Percentiles rank a stretch among this genome's conserved stretches.
Conservation (phyloP, 345 rosid genomes). For the Ailanthus altissimus region DNA sequence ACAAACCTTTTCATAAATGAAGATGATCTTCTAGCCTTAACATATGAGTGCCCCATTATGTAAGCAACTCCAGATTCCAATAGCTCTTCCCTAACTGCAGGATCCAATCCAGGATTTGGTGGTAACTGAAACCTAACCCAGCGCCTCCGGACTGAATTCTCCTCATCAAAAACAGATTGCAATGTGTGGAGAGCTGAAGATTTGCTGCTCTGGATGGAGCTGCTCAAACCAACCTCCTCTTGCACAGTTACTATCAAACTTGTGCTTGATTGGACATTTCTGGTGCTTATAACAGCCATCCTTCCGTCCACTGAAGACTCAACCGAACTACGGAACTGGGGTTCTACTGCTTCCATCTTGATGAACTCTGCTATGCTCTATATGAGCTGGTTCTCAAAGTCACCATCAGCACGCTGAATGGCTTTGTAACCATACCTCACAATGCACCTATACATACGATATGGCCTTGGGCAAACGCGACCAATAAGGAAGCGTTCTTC, state of each 20-base stretch:
- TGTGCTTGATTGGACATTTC: conserved; percentile 49
- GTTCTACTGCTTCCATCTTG: conserved; percentile 86
- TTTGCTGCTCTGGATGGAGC: conserved; percentile 69
- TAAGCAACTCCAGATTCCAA: conserved; percentile 83
- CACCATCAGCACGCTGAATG: conserved; percentile 72
- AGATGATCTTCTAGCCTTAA: conserved; percentile 76
- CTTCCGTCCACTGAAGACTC: conserved; percentile 83
- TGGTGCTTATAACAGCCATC: conserved; percentile 88
- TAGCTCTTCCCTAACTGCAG: conserved; percentile 77
- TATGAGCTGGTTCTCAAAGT: conserved; percentile 82
- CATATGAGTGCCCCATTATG: conserved; percentile 86
- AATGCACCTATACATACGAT: conserved; percentile 94
- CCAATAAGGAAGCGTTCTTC: conserved; percentile 97
- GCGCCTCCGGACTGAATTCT: conserved; percentile 58
- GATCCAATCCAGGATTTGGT: conserved; percentile 60
- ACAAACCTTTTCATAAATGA: conserved; percentile 68
- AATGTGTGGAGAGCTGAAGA: conserved; percentile 68
- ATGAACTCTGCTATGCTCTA: conserved; percentile 96
- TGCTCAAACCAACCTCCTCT: conserved; percentile 42
- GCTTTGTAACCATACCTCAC: conserved; percentile 96
- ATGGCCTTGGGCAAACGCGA: conserved; percentile 87
- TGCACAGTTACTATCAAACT: conserved; percentile 54
- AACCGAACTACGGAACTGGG: conserved; percentile 52
- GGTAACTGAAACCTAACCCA: conserved; percentile 67
- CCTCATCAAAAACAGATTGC: conserved; percentile 69